Base-by-base conservation (phyloP, 2,329 filamentous ascomycete species). In the Colletotrichum tamarilloi region DNA sequence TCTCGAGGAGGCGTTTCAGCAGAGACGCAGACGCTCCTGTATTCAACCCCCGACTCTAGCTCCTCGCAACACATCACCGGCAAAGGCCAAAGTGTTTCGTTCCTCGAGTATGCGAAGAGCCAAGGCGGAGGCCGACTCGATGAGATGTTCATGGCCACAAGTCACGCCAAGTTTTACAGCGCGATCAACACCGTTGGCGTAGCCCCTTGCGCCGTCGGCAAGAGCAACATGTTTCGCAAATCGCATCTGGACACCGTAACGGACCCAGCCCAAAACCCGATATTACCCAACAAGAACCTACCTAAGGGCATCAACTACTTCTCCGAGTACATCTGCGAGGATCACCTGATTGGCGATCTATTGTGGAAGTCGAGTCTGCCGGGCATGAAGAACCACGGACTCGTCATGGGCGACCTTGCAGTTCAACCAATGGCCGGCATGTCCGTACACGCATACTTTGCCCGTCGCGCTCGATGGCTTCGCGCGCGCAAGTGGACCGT, bases 181-280 rank as follows among this genome's bases (percentile, higher is more conserved):
- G 97, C 96, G 74, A 99, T 99, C 88, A 98, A 98, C 83, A 94
- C 94, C 0, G 94, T 98, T 19, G 89, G 93, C 4, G 85, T 98
- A 65, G 97, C 97, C 0, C 97, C 97, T 9, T 99, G 97, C 82
- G 93, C 97, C 71, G 93, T 98, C 26, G 97, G 97, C 63, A 99
- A 99, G 85, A 97, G 95, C 79, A 98, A 97, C 84, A 98, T 99
- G 95, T 99, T 98, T 84, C 93, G 97, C 72, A 94, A 93, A 74
- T 94, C 94, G 0, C 96, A 99, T 78, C 90, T 99, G 46, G 91
- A 98, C 82, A 89, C 89, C 76, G 89, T 97, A 9, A 92, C 91
- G 38, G 82, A 89, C 78, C 81, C 88, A 46, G 62, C 81, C 65
- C 82, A 79, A 76, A 88, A 87, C 77, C 85, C 84, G 30, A 77